Evolutionary conservation across 805 yeast species (phyloP).

Genomic region (Kodamaea lidongshanica): DNA sequence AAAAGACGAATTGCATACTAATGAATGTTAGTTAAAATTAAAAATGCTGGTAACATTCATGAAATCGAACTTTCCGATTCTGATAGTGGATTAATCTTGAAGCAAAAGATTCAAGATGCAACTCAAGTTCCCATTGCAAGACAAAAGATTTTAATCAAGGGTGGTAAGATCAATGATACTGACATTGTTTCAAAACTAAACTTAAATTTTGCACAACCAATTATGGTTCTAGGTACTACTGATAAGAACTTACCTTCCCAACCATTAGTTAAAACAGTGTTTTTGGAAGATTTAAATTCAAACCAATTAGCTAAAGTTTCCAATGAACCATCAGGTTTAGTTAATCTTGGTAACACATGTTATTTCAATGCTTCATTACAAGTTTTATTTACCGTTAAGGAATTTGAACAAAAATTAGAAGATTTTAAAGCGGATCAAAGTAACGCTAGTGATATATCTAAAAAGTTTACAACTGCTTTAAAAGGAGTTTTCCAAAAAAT

Average conservation of each 20-base stretch:
- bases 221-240: conserved; percentile 92
- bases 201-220: conserved; percentile 56
- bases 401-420: conserved; percentile 27
- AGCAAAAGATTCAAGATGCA: conserved; percentile 58
- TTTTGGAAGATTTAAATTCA: conserved; percentile 63
- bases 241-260: conserved; percentile 51
- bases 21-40: conserved; percentile 21
- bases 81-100: conserved; percentile 58
- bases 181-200: conserved; percentile 44
- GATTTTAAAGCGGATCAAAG: conserved; percentile 12
- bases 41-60: conserved; percentile 39
- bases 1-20: conserved; percentile 1
- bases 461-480: conserved; percentile 22
- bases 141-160: conserved; percentile 85
- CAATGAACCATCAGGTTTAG: conserved; percentile 58
- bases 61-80: conserved; percentile 40
- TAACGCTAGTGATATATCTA: conserved; percentile 12
- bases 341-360: conserved; percentile 76
- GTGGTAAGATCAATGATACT: conserved; percentile 80
- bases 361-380: conserved; percentile 69
- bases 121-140: conserved; percentile 85
- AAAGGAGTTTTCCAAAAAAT: conserved; percentile 42
- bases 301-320: conserved; percentile 32
- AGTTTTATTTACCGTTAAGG: conserved; percentile 43
- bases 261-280: conserved; percentile 50